phyloP scores from a whole-genome alignment of 73 alveolate genomes.

The Symbiodinium pilosum region DNA sequence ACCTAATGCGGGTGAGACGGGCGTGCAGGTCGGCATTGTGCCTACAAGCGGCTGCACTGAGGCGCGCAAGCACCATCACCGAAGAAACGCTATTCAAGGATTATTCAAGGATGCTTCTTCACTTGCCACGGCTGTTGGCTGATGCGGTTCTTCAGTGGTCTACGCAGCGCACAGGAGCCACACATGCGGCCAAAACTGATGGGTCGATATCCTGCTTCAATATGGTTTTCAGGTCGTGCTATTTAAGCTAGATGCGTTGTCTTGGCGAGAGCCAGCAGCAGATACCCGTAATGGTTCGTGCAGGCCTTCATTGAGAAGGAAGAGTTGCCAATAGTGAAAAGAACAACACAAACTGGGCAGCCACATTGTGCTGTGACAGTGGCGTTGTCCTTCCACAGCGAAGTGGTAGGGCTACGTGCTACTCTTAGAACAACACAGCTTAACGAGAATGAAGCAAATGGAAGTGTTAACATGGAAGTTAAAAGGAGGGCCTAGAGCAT shows the following conservation, averaged over 20 bases:
- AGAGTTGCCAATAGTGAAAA: too few species aligned
- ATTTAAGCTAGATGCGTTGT: neutral
- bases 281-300: neutral
- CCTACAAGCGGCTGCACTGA: conserved; percentile 11
- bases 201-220: neutral
- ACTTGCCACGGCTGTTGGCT: neutral
- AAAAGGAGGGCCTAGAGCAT: neutral
- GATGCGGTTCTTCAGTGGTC: neutral
- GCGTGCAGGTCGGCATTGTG: neutral
- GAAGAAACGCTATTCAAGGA: neutral
- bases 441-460: too few species aligned
- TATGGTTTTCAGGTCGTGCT: neutral
- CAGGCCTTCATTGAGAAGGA: neutral
- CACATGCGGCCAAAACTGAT: conserved; percentile 5
- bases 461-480: too few species aligned
- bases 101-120: too few species aligned
- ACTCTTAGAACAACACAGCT: too few species aligned
- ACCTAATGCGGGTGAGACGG: neutral
- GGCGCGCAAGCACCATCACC: neutral
- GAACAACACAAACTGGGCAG: neutral
- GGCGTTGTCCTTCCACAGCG: neutral
- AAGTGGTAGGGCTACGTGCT: neutral
- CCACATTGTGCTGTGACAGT: neutral
- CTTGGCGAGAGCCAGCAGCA: neutral
- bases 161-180: conserved; percentile 4